Evolutionary conservation across 192 early-diverging fungal species (phyloP).

Genomic region (Neocallimastix lanati): DNA sequence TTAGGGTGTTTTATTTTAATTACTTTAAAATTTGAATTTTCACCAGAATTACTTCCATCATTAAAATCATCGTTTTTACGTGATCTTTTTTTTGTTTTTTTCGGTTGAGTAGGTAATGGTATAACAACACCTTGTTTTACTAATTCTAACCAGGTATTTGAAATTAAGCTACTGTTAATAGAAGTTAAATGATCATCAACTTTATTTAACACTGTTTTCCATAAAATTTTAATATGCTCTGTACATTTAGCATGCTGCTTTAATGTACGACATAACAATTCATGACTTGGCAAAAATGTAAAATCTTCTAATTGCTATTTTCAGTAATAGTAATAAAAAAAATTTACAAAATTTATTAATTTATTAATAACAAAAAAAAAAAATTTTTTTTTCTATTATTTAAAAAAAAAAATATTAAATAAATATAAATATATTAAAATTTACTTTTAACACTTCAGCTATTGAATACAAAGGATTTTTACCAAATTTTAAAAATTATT

Average conservation of each 20-base stretch:
- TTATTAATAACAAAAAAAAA: no score
- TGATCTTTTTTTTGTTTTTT: background rate
- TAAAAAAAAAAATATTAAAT: no score
- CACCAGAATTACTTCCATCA: background rate
- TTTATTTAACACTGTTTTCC: background rate
- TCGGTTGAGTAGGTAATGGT: background rate
- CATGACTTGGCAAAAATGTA: background rate
- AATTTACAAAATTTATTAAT: no score
- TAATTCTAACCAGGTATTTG: background rate
- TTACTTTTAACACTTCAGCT: no score
- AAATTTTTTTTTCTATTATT: no score
- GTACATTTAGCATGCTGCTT: background rate
- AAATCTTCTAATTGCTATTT: background rate
- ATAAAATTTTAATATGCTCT: background rate
- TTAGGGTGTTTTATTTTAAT: background rate
- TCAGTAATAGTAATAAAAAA: background rate
- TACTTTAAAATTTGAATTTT: background rate
- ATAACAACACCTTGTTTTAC: background rate
- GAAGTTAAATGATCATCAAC: background rate
- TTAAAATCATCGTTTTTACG: background rate
- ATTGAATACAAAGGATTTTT: no score
- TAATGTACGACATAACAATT: background rate
- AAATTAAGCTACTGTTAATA: background rate
- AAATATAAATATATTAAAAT: no score
- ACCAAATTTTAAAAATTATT: no score